Evolutionary conservation across 2,329 filamentous ascomycete genomes (phyloP).

Genomic region (Ophiostoma quercus): DNA sequence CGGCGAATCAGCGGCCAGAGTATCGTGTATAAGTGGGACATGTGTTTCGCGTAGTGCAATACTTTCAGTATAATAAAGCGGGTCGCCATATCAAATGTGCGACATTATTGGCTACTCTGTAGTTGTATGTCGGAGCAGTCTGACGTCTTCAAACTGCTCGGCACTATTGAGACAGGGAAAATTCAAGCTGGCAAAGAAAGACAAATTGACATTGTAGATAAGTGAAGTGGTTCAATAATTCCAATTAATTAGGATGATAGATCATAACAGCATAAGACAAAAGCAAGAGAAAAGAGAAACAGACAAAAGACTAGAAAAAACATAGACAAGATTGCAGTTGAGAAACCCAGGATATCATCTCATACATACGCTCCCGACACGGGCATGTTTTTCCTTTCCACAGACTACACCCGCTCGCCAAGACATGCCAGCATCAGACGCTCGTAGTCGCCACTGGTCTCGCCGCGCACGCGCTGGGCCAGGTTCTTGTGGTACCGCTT

Average conservation of each 20-base stretch:
- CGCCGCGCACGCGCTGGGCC: constrained; percentile 64
- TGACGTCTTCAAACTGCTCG: too few species aligned
- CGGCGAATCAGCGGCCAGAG: neutral
- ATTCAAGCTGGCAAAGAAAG: too few species aligned
- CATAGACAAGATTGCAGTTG: neutral
- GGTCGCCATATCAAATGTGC: too few species aligned
- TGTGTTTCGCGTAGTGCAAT: neutral
- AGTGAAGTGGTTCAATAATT: neutral
- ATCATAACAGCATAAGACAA: neutral
- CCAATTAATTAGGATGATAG: too few species aligned
- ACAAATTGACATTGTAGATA: too few species aligned
- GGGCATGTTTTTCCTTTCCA: neutral
- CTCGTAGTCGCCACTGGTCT: constrained; percentile 82
- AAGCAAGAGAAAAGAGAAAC: neutral
- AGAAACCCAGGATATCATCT: neutral
- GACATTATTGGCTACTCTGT: too few species aligned
- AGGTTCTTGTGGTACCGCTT: constrained; percentile 65
- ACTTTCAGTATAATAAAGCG: neutral
- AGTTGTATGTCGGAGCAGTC: too few species aligned
- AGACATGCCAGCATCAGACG: constrained; percentile 67
- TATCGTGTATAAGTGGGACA: neutral
- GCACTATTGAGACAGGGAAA: too few species aligned
- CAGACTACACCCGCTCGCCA: constrained; percentile 42
- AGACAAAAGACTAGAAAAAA: neutral
- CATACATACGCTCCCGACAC: neutral